Evolutionary conservation across 2,329 filamentous ascomycete species (phyloP).

Genomic region (Sporothrix variecibatus): DNA sequence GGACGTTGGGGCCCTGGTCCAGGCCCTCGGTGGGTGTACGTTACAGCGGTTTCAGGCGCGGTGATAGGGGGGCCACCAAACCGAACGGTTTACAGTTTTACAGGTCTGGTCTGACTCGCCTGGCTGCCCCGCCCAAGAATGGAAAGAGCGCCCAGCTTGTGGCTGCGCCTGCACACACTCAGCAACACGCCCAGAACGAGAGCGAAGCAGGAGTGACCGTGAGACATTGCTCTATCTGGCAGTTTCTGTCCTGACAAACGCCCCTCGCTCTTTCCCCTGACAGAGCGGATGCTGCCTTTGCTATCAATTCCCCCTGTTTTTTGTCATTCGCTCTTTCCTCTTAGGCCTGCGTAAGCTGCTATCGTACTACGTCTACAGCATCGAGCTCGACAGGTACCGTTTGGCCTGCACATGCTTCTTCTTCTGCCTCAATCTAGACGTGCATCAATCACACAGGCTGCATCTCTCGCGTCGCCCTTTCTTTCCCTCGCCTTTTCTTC

Average conservation of each 20-base stretch:
- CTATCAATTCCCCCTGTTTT: neutral
- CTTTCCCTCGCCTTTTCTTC: neutral
- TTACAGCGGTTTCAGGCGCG: neutral
- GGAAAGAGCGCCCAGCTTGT: neutral
- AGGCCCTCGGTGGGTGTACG: neutral
- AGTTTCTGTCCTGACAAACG: neutral
- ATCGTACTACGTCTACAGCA: neutral
- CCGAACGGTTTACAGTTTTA: neutral
- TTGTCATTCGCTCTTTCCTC: neutral
- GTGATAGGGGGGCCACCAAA: neutral
- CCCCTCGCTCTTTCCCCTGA: neutral
- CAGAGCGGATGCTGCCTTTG: neutral
- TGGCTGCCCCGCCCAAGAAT: neutral
- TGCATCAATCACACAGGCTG: neutral
- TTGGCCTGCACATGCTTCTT: neutral
- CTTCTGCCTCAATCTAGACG: neutral
- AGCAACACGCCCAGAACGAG: conserved; percentile 9
- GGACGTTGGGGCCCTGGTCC: neutral
- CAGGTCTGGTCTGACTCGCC: neutral
- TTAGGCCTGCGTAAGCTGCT: neutral
- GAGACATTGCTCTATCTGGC: neutral
- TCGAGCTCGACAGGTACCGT: neutral
- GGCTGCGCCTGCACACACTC: conserved; percentile 12
- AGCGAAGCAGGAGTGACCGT: neutral
- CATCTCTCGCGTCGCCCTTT: neutral